Conservation (phyloP, 2,329 filamentous ascomycete species). For the Didymella lethalis region DNA sequence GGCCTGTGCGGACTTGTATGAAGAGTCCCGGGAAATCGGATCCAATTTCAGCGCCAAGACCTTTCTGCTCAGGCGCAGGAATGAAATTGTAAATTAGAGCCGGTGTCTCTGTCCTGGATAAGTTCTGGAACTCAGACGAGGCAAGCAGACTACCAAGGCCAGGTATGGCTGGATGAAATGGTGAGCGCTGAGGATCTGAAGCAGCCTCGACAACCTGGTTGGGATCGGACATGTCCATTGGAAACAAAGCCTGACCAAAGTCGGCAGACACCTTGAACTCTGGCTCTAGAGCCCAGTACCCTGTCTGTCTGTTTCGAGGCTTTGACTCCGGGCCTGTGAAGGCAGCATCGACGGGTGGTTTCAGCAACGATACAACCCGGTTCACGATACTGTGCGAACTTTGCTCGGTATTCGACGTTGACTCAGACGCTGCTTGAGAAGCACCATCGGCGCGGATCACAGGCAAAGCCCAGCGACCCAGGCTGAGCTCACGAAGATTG, state of each 20-base stretch:
- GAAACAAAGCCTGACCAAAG: constrained; percentile 40
- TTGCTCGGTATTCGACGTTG: background rate
- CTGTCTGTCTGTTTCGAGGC: constrained; percentile 15
- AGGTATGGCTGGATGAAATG: constrained; percentile 31
- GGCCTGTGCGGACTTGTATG: constrained; percentile 34
- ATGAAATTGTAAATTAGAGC: constrained; percentile 38
- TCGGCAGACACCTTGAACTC: constrained; percentile 27
- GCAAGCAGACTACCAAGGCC: constrained; percentile 36
- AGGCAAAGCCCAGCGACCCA: constrained; percentile 43
- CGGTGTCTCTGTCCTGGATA: constrained; percentile 20
- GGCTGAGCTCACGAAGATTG: constrained; percentile 24
- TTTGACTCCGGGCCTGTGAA: constrained; percentile 4
- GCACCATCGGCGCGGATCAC: constrained; percentile 10
- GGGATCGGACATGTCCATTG: constrained; percentile 19
- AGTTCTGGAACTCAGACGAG: constrained; percentile 21
- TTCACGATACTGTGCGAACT: constrained; percentile 11
- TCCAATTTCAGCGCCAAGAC: constrained; percentile 17
- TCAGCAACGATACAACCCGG: constrained; percentile 7
- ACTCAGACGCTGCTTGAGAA: background rate
- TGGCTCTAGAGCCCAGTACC: constrained; percentile 29
- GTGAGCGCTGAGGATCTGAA: constrained; percentile 11
- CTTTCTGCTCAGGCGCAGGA: constrained; percentile 27
- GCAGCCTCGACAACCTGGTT: constrained; percentile 9
- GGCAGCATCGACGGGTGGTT: constrained; percentile 5
- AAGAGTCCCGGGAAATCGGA: constrained; percentile 34